Percentiles rank a stretch among this genome's conserved stretches.
phyloP scores from a whole-genome alignment of 768 basidiomycete genomes.

The Arthromyces matolae region DNA sequence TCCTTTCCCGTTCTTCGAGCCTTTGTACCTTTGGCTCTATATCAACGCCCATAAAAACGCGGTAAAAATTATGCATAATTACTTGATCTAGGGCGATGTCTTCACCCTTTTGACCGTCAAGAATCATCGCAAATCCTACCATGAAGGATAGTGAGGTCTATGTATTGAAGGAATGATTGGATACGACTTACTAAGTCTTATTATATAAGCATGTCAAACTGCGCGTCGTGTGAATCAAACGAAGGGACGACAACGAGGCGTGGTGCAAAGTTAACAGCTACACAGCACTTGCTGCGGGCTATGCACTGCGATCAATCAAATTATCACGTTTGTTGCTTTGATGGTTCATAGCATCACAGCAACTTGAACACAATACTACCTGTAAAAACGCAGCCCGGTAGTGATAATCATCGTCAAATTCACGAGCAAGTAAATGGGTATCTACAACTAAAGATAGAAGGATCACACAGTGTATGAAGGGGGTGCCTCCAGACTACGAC shows the following conservation, averaged over 20 bases:
- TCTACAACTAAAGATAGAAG: background rate
- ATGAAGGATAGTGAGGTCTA: background rate
- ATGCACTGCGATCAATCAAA: too few relatives aligned
- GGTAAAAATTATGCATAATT: background rate
- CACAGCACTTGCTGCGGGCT: too few relatives aligned
- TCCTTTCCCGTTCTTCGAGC: background rate
- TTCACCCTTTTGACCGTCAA: slow-evolving; percentile 3
- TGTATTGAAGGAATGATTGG: background rate
- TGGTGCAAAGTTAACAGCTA: too few relatives aligned
- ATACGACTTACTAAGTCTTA: background rate
- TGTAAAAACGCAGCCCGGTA: too few relatives aligned
- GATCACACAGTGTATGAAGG: background rate
- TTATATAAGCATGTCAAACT: background rate
- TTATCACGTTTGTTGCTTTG: too few relatives aligned
- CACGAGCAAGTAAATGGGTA: too few relatives aligned
- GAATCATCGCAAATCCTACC: slow-evolving; percentile 6
- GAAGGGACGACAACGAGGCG: background rate
- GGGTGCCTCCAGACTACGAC: background rate
- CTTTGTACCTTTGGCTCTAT: background rate
- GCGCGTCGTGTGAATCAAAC: slow-evolving; percentile 9
- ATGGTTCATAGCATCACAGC: too few relatives aligned
- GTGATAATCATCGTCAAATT: too few relatives aligned
- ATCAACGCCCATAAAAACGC: background rate
- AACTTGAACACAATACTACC: too few relatives aligned
- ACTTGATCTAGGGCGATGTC: slow-evolving; percentile 2